Percentiles rank a stretch among this genome's conserved stretches.
phyloP scores from a whole-genome alignment of 2,329 filamentous ascomycete species.

The Verticillium alfalfae region DNA sequence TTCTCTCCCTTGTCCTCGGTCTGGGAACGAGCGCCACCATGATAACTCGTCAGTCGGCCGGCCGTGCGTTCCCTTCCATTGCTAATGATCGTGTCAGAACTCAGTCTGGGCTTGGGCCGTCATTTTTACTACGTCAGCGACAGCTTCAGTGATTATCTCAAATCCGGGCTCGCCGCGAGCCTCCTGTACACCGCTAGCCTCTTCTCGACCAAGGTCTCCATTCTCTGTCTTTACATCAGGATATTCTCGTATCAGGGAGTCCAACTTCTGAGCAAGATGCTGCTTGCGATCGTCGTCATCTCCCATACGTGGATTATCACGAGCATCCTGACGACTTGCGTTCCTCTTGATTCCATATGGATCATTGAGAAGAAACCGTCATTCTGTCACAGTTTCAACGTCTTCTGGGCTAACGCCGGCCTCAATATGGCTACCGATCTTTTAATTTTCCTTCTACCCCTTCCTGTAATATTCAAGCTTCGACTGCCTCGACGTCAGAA shows the following conservation, averaged over 20 bases:
- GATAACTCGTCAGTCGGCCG: constrained; percentile 5
- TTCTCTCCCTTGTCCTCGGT: constrained; percentile 20
- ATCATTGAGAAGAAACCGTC: constrained; percentile 1
- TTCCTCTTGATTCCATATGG: constrained; percentile 13
- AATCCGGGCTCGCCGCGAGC: constrained; percentile 8
- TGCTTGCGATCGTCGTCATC: constrained; percentile 11
- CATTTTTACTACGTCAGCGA: constrained; percentile 4
- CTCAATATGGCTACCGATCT: constrained; percentile 18
- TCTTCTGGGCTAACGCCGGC: constrained; percentile 18
- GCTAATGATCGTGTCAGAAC: constrained; percentile 1
- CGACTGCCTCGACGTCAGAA: constrained; percentile 36
- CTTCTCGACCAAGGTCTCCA: constrained; percentile 14
- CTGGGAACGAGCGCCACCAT: constrained; percentile 8
- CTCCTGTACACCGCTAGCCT: constrained; percentile 13
- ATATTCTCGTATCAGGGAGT: constrained; percentile 14
- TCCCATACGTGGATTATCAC: constrained; percentile 15
- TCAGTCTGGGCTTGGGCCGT: constrained; percentile 6
- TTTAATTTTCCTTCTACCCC: constrained; percentile 26
- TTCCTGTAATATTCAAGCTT: constrained; percentile 35
- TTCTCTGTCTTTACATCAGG: constrained; percentile 16
- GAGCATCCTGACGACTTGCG: constrained; percentile 14
- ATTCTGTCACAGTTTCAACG: constrained; percentile 10
- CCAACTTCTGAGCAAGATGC: constrained; percentile 17
- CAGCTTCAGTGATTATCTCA: constrained; percentile 3
- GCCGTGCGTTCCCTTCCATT: background rate